Evolutionary conservation across 2,329 filamentous ascomycete species (phyloP).

Genomic region (Berkeleyomyces rouxiae): DNA sequence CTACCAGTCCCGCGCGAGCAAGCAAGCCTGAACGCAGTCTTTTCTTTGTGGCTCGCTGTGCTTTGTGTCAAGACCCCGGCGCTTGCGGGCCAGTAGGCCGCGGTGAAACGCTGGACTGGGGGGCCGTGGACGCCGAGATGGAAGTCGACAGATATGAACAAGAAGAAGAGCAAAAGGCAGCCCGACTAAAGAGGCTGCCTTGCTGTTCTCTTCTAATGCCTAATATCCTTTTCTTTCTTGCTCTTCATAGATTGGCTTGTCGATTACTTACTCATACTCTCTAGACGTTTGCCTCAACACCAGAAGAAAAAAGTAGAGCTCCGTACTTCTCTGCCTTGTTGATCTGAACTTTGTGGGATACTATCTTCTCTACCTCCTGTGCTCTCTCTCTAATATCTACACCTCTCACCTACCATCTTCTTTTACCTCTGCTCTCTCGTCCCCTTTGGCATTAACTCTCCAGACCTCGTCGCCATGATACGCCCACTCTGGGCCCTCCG

Average conservation of each 20-base stretch:
- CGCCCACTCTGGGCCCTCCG: conserved; percentile 20
- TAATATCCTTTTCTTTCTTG: background rate
- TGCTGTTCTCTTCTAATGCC: background rate
- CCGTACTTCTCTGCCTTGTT: background rate
- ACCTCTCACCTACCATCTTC: background rate
- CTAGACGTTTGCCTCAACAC: background rate
- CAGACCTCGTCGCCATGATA: conserved; percentile 16
- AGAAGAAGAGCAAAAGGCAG: background rate
- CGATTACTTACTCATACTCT: background rate
- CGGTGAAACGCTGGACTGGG: background rate
- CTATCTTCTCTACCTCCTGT: too few species aligned
- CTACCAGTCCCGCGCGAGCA: background rate
- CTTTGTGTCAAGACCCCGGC: background rate
- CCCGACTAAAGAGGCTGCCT: background rate
- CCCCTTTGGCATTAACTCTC: background rate
- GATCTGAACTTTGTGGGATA: background rate
- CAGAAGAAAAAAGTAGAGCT: background rate
- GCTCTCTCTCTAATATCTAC: background rate
- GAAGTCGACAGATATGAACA: background rate
- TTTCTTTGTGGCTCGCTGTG: background rate
- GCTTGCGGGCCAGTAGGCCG: background rate
- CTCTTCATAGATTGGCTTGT: background rate
- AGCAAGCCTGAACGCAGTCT: background rate
- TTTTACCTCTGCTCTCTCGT: background rate
- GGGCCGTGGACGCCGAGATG: background rate